Percentiles rank a stretch among this genome's conserved stretches.
phyloP scores from a whole-genome alignment of 441 rosid genomes.

The Eutrema salsugineum region DNA sequence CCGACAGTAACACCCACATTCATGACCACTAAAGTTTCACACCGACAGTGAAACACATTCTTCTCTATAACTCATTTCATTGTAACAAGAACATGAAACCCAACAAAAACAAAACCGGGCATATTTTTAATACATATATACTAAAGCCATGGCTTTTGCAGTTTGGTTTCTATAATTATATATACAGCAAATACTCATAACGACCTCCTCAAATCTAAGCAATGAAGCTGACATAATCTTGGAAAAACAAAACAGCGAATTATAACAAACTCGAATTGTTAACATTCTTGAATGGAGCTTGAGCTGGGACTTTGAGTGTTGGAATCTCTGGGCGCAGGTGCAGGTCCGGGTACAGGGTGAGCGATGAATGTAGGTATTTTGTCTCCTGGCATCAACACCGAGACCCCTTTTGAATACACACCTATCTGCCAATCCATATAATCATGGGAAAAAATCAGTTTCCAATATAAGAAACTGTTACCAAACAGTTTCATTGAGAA shows the following conservation, averaged over 20 bases:
- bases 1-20: too few relatives aligned
- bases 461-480: neutral
- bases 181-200: neutral
- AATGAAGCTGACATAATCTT: neutral
- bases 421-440: constrained; percentile 46
- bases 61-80: too few relatives aligned
- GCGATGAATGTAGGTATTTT: constrained; percentile 77
- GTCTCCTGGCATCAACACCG: constrained; percentile 90
- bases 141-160: neutral
- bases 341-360: constrained; percentile 33
- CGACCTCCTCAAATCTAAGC: neutral
- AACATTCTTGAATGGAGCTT: constrained; percentile 23
- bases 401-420: constrained; percentile 68
- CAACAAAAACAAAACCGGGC: neutral
- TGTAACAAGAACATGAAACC: neutral
- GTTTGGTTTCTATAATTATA: neutral
- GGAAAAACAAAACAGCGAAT: neutral
- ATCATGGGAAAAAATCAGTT: neutral
- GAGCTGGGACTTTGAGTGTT: neutral
- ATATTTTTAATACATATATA: neutral
- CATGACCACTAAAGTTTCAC: too few relatives aligned
- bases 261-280: neutral
- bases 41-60: too few relatives aligned
- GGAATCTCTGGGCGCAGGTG: neutral
- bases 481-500: neutral